Evolutionary conservation across 1,139 yeast species (phyloP), one percentile per base, ranked within the genome.

Genomic region (Yamadazyma trypodendri): DNA sequence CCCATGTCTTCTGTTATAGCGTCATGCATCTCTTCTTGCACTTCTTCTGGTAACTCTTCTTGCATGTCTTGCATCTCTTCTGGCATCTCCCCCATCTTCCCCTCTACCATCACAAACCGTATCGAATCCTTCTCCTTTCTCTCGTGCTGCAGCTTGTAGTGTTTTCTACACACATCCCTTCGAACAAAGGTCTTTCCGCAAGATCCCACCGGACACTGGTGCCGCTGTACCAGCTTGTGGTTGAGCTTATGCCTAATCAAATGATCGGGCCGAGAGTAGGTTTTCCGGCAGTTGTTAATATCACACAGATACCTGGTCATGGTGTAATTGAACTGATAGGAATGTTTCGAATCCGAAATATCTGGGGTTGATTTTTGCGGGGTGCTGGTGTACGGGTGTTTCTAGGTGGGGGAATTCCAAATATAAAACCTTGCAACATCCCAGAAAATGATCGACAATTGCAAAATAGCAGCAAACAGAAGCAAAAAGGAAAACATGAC

Each of bases 171-270:
- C 29, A 69, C 59, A 43, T 69, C 75, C 28, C 52, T 56, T 15
- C 75, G 43, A 4, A 64, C 74, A 52, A 69, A 69, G 3, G 64
- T 57, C 43, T 67, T 65, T 10, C 70, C 72, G 49, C 75, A 69
- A 7, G 60, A 45, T 7, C 57, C 46, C 39, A 54, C 63, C 24
- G 60, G 62, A 50, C 76, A 70, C 24, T 55, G 56, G 45, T 46
- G 50, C 6, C 49, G 53, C 18, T 49, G 46, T 29, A 45, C 48
- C 4, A 71, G 68, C 32, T 63, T 65, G 43, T 70, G 76, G 45
- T 70, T 70, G 39, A 69, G 56, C 43, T 65, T 59, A 43, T 70
- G 76, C 24, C 76, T 48, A 2, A 71, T 60, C 15, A 70, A 48
- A 48, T 70, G 76, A 46, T 70, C 76, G 1, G 69, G 58, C 18